Base-by-base conservation (phyloP, 176 grass and related monocot species). In the Aegilops sharonensis region DNA sequence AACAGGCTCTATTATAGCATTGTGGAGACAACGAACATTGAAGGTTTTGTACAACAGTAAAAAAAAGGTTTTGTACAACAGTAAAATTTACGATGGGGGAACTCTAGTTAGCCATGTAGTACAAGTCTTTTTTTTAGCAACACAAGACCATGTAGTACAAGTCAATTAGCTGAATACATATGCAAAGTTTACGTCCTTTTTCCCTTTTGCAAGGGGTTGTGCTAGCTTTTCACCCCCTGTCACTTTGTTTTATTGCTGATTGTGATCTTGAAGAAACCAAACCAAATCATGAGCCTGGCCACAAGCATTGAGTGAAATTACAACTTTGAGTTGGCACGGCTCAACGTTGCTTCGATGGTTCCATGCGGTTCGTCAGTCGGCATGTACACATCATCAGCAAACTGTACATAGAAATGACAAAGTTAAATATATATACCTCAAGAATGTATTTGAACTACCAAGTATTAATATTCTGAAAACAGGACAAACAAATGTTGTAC, bases 341-440 rank as follows among this genome's bases (percentile, higher is more conserved):
- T 91, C 68, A 98, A 2, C 2, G 92, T 94, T 85, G 97, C 97
- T 91, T 95, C 91, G 70, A 98, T 98, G 30, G 93, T 98, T 75
- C 97, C 97, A 61, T 98, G 97, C 3, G 97, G 97, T 64, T 98
- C 97, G 81, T 94, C 90, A 10, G 83, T 98, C 2, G 97, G 97
- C 88, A 98, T 52, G 81, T 96, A 96, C 32, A 98, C 94, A 87
- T 98, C 97, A 81, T 96, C 91, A 47, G 91, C 93, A 85, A 98
- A 98, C 94, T 96, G 87, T 88, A 17, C 11, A 50, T 37, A 59
- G 10, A 23, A 10, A 64, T 34, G 34, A 23, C 37, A 85, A 32
- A 72, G 54, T 65, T 78, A 64, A 43, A 43, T 43, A 43, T 43
- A 43, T 11, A 43, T 43, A 43, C 40, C 40, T 11, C 40, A 43